A percentile compares a stretch with the other conserved stretches of the same genome.
Conservation (phyloP, 495 filamentous ascomycete genomes). For the Aspergillus campestris region DNA sequence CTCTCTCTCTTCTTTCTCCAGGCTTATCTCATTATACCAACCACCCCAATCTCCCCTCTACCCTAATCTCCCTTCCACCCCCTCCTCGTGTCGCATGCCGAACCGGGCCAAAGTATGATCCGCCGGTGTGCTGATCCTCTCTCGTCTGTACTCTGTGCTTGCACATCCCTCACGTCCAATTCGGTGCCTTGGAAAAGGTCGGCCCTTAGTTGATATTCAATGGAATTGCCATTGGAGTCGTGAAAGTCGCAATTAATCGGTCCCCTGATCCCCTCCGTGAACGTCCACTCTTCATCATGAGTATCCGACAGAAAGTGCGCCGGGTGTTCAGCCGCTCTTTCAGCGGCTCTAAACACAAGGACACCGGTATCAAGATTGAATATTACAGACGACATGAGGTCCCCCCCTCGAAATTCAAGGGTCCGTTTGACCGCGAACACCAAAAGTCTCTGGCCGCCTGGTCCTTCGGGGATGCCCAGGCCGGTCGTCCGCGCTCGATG, state of each 20-base stretch:
- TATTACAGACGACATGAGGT: slow-evolving; percentile 44
- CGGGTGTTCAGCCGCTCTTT: slow-evolving; percentile 30
- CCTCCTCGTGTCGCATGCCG: slow-evolving; percentile 5
- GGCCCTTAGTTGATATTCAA: slow-evolving; percentile 10
- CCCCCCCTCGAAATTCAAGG: slow-evolving; percentile 44
- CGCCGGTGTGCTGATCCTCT: slow-evolving; percentile 13
- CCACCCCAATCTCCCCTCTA: not conserved
- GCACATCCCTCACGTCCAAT: slow-evolving; percentile 29
- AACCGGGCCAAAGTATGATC: slow-evolving; percentile 20
- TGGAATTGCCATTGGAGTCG: not conserved
- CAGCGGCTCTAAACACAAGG: slow-evolving; percentile 16
- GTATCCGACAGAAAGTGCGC: slow-evolving; percentile 38
- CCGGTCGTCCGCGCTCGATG: slow-evolving; percentile 25
- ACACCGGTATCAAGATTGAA: slow-evolving; percentile 37
- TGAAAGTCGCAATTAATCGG: not conserved
- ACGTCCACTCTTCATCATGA: slow-evolving; percentile 23
- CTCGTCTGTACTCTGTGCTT: slow-evolving; percentile 23
- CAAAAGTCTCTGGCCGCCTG: slow-evolving; percentile 42
- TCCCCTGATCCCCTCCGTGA: not conserved
- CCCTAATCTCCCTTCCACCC: slow-evolving; percentile 2
- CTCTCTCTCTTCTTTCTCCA: slow-evolving; percentile 1
- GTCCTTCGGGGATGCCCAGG: slow-evolving; percentile 36
- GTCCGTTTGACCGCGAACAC: slow-evolving; percentile 44
- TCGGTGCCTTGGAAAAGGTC: slow-evolving; percentile 27
- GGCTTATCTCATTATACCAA: slow-evolving; percentile 3